Evolutionary conservation across 306 rosid species (phyloP).

Genomic region (Dicorynia guianensis): DNA sequence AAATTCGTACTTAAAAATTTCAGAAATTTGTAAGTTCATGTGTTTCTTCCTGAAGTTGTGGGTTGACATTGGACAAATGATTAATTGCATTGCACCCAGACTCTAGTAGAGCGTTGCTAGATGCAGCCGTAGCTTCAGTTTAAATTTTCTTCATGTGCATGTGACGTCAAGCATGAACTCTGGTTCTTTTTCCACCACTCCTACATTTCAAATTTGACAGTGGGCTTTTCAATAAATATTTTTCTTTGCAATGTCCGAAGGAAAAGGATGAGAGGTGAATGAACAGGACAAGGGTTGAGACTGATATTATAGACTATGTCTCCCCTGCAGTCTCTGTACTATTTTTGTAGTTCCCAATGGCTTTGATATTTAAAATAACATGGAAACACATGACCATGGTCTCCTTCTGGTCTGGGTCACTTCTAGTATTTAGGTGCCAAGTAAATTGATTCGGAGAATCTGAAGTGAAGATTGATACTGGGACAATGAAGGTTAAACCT

Average conservation of each 20-base stretch:
- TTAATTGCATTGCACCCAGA: slow-evolving; percentile 32
- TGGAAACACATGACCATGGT: slow-evolving; percentile 15
- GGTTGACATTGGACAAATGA: slow-evolving; percentile 33
- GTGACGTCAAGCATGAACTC: slow-evolving; percentile 16
- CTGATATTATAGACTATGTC: background rate
- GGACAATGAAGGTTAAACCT: background rate
- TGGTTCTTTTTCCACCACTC: background rate
- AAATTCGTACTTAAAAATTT: background rate
- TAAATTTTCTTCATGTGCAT: slow-evolving; percentile 22
- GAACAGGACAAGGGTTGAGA: background rate
- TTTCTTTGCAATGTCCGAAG: background rate
- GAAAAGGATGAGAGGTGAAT: background rate
- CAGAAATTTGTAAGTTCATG: slow-evolving; percentile 30
- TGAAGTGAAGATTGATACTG: background rate
- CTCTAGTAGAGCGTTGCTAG: background rate
- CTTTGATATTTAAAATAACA: background rate
- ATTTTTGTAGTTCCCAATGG: slow-evolving; percentile 28
- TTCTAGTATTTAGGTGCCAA: background rate
- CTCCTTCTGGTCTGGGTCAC: slow-evolving; percentile 15
- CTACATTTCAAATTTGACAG: background rate
- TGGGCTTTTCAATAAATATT: background rate
- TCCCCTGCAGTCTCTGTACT: background rate
- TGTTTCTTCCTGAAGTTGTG: slow-evolving; percentile 37
- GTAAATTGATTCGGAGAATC: slow-evolving; percentile 5
- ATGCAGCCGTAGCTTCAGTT: background rate